Evolutionary conservation across 73 alveolate species (phyloP), one percentile per base, ranked within the genome.

Genomic region (Paramecium octaurelia): DNA sequence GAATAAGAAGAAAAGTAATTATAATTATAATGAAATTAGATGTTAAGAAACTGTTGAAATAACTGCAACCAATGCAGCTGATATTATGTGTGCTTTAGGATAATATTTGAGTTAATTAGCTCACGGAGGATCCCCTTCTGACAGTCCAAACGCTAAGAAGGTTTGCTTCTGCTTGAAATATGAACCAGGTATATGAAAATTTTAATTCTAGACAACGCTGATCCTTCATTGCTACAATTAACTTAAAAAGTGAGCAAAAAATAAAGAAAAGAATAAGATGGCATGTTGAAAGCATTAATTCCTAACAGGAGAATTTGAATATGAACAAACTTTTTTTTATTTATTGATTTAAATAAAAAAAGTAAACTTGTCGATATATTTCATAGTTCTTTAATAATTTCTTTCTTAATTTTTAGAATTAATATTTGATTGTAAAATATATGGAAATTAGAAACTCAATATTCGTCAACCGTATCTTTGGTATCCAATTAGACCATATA

Each of bases 401-500:
- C 8, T 20, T 54, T 54, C 12, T 12, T 40, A 8, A 40, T 18
- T 54, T 54, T 54, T 54, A 16, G 21, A 54, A 54, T 54, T 18
- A 54, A 54, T 54, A 54, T 18, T 54, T 54, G 11, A n/a, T 54
- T 54, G 23, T 48, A n/a, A 54, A 54, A n/a, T 16, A n/a, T 16
- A n/a, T 54, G 69, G 69, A 54, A 54, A 18, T 27, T 23, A 31
- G 42, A 64, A 31, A 31, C 11, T 64, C 84, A 64, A 24, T 64
- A 75, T n/a, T 75, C 60, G 38, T 75, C 88, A 14, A 38, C 20
- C 16, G 58, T 35, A 21, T 29, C 46, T 80, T 80, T 42, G 7
- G 91, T 80, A 23, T 80, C 91, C 34, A 89, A 70, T 71, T 89
- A 77, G 36, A 97, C 95, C 38, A 98, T 69, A 92, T 98, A 98